Conservation (phyloP, 2,329 filamentous ascomycete species). For the Tricladium varicosporioides region DNA sequence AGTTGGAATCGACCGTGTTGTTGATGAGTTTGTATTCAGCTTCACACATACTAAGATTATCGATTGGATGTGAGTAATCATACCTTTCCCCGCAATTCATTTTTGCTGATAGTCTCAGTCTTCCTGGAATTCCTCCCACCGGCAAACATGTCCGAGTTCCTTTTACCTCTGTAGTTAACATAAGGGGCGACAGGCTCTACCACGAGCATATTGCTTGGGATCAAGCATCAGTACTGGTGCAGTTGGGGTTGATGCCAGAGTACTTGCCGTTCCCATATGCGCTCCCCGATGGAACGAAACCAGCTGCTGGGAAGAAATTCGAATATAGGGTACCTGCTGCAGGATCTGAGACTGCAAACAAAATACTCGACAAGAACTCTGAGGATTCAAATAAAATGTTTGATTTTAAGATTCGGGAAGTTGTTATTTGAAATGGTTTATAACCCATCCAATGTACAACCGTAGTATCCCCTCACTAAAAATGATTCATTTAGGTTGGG, state of each 20-base stretch:
- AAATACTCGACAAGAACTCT: constrained; percentile 48
- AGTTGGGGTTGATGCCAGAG: constrained; percentile 54
- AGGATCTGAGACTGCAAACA: constrained; percentile 51
- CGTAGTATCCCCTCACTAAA: no score
- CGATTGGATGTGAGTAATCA: constrained; percentile 63
- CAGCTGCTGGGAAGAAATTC: constrained; percentile 35
- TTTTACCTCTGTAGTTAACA: constrained; percentile 63
- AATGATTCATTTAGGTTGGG: no score
- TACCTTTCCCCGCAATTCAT: no score
- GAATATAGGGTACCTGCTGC: constrained; percentile 62
- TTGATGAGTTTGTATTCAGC: constrained; percentile 68
- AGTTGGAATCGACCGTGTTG: constrained; percentile 67
- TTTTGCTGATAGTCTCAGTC: constrained; percentile 32
- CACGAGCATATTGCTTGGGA: constrained; percentile 74
- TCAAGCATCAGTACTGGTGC: constrained; percentile 59
- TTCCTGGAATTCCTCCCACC: constrained; percentile 60
- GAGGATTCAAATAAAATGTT: constrained; percentile 55
- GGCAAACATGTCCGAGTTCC: constrained; percentile 54
- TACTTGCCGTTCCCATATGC: constrained; percentile 46
- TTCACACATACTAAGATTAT: constrained; percentile 62
- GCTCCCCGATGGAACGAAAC: constrained; percentile 33
- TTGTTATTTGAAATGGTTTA: constrained; percentile 33
- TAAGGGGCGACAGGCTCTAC: constrained; percentile 65
- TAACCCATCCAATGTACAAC: no score
- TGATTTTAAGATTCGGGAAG: constrained; percentile 27